Conservation (phyloP, 2,329 filamentous ascomycete genomes). For the Berkeleyomyces basicola region DNA sequence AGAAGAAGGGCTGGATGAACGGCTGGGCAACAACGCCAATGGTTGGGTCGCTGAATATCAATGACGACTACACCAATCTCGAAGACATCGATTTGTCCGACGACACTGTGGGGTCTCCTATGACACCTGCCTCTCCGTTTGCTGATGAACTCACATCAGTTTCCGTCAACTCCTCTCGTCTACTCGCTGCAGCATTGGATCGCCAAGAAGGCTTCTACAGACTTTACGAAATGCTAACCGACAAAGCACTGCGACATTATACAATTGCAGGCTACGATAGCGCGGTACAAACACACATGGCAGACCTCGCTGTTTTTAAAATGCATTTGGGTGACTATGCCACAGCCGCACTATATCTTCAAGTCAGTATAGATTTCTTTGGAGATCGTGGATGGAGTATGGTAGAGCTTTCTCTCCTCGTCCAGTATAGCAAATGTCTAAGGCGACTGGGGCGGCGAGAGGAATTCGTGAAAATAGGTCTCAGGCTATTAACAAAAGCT, state of each 20-base stretch:
- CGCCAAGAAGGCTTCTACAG: slow-evolving; percentile 47
- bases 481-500: slow-evolving; percentile 56
- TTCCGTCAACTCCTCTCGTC: slow-evolving; percentile 35
- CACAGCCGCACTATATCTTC: slow-evolving; percentile 61
- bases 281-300: slow-evolving; percentile 59
- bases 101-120: slow-evolving; percentile 19
- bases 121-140: slow-evolving; percentile 6
- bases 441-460: slow-evolving; percentile 58
- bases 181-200: slow-evolving; percentile 44
- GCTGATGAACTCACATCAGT: slow-evolving; percentile 4
- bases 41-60: slow-evolving; percentile 25
- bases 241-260: slow-evolving; percentile 69
- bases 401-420: slow-evolving; percentile 67
- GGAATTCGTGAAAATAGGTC: slow-evolving; percentile 59
- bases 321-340: slow-evolving; percentile 58
- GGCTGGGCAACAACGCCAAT: slow-evolving; percentile 51
- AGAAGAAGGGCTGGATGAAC: slow-evolving; percentile 55
- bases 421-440: slow-evolving; percentile 72
- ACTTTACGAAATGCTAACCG: slow-evolving; percentile 61
- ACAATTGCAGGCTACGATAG: slow-evolving; percentile 62
- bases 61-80: slow-evolving; percentile 30
- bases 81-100: slow-evolving; percentile 41
- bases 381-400: slow-evolving; percentile 61
- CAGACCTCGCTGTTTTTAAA: slow-evolving; percentile 74
- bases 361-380: slow-evolving; percentile 62